Conservation (phyloP, 164 flowering plant species). For the Chimonanthus praecox region DNA sequence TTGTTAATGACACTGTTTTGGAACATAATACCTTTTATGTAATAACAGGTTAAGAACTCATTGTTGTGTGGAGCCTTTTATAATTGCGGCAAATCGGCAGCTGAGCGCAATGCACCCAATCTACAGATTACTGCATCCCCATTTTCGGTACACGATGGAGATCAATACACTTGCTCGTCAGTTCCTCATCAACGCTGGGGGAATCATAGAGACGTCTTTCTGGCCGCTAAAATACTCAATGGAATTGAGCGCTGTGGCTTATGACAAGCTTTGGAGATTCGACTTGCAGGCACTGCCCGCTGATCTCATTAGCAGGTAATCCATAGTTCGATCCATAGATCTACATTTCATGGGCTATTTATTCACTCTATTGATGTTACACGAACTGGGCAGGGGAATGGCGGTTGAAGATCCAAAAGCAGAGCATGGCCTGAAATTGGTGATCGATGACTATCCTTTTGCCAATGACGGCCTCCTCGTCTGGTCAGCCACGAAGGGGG, state of each 20-base stretch:
- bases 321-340: not conserved
- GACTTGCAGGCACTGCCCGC: slow-evolving; percentile 58
- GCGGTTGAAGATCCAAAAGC: slow-evolving; percentile 65
- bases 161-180: slow-evolving; percentile 68
- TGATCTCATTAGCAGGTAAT: slow-evolving; percentile 59
- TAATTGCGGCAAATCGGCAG: slow-evolving; percentile 66
- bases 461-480: slow-evolving; percentile 70
- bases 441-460: slow-evolving; percentile 68
- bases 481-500: slow-evolving; percentile 64
- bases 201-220: slow-evolving; percentile 55
- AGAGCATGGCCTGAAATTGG: slow-evolving; percentile 59
- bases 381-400: slow-evolving; percentile 45
- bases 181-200: slow-evolving; percentile 49
- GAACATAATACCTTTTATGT: not conserved
- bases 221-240: slow-evolving; percentile 44
- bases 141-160: slow-evolving; percentile 77
- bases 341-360: not conserved
- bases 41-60: slow-evolving; percentile 68
- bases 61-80: slow-evolving; percentile 53
- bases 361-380: not conserved
- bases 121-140: slow-evolving; percentile 54
- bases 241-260: slow-evolving; percentile 56
- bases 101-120: slow-evolving; percentile 76
- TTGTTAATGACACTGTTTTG: not conserved
- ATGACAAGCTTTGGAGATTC: slow-evolving; percentile 55